phyloP scores from a whole-genome alignment of 2,329 filamentous ascomycete species.

The Monosporascus sp. region DNA sequence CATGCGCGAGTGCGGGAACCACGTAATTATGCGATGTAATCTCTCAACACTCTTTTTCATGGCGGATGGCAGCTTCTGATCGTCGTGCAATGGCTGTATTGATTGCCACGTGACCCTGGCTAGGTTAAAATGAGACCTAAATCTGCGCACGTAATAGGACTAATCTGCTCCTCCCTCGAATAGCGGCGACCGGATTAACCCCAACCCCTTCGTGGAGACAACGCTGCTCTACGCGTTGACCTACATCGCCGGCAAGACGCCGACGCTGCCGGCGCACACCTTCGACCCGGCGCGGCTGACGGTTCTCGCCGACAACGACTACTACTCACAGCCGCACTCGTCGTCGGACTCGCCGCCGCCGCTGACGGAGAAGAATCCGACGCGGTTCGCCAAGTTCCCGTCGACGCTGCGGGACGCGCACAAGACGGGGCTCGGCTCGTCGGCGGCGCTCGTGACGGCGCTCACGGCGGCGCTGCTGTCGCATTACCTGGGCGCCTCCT shows the following conservation, averaged over 20 bases:
- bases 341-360: neutral
- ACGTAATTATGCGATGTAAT: no score
- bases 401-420: slow-evolving; percentile 72
- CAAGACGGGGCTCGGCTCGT: slow-evolving; percentile 95
- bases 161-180: slow-evolving; percentile 2
- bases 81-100: no score
- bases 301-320: slow-evolving; percentile 91
- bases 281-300: slow-evolving; percentile 70
- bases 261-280: slow-evolving; percentile 33
- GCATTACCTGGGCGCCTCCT: slow-evolving; percentile 60
- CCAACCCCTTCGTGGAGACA: slow-evolving; percentile 88
- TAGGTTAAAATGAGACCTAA: neutral
- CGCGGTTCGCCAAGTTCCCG: slow-evolving; percentile 70
- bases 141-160: neutral
- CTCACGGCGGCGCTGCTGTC: slow-evolving; percentile 70
- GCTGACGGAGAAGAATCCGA: slow-evolving; percentile 20
- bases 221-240: slow-evolving; percentile 82
- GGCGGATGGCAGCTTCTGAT: no score
- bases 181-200: slow-evolving; percentile 39
- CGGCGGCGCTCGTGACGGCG: slow-evolving; percentile 86
- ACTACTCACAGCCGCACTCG: slow-evolving; percentile 70
- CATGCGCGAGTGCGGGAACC: neutral
- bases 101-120: no score
- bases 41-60: no score
- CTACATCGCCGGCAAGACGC: slow-evolving; percentile 56